phyloP scores from a whole-genome alignment of 2,329 filamentous ascomycete species.

The Xylariomycetidae sp. region DNA sequence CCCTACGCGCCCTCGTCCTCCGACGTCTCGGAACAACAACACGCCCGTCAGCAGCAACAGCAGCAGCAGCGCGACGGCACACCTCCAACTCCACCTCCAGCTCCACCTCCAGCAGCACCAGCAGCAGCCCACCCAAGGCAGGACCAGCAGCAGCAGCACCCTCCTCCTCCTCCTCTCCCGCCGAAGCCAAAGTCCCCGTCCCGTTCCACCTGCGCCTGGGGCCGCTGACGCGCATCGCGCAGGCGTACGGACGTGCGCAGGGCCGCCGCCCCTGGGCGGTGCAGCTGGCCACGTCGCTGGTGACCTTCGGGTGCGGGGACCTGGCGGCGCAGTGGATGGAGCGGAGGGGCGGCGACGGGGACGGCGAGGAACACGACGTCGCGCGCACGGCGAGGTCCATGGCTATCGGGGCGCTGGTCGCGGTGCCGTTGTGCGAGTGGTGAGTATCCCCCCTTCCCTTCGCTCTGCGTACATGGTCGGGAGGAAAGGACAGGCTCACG shows the following conservation, averaged over 20 bases:
- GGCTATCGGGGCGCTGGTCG: slow-evolving; percentile 64
- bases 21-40: too few species aligned
- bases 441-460: slow-evolving; percentile 36
- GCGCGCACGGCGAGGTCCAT: slow-evolving; percentile 64
- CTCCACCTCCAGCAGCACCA: too few species aligned
- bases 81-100: too few species aligned
- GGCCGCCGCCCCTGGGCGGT: slow-evolving; percentile 68
- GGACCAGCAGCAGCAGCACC: too few species aligned
- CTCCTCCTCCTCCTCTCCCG: too few species aligned
- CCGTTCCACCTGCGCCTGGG: slow-evolving; percentile 53
- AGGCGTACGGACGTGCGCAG: slow-evolving; percentile 66
- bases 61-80: too few species aligned
- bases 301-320: slow-evolving; percentile 76
- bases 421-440: slow-evolving; percentile 80
- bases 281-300: slow-evolving; percentile 67
- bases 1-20: too few species aligned
- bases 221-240: slow-evolving; percentile 45
- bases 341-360: slow-evolving; percentile 7
- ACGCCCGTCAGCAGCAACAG: too few species aligned
- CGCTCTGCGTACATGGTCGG: too few species aligned
- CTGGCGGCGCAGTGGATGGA: slow-evolving; percentile 66
- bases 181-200: too few species aligned
- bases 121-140: too few species aligned
- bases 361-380: slow-evolving; percentile 58
- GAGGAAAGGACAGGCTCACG: too few species aligned